Evolutionary conservation across 2,329 filamentous ascomycete species (phyloP), one percentile per base, ranked within the genome.

Genomic region (Cladophialophora exuberans): DNA sequence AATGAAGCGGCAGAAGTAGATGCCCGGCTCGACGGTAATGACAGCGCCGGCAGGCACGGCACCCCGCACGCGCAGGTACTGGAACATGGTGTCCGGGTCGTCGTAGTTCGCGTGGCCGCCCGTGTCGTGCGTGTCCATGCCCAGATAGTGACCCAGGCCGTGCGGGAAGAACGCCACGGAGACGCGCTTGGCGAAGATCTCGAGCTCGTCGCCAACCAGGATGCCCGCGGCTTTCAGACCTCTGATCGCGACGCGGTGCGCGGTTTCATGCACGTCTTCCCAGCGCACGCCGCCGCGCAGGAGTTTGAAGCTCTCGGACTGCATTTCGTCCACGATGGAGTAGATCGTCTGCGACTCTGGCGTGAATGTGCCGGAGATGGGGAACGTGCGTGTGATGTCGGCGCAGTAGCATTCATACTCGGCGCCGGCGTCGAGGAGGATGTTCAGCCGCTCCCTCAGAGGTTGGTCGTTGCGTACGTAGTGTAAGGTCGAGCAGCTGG

Each of bases 1-100:
- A 61, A 95, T 95, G 69, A 92, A 96, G 17, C 84, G 82, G 73
- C 90, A 96, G 72, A 97, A 97, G 74, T 97, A 97, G 60, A 93
- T 85, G 43, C 94, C 94, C 10, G 94, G 94, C 76, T 99, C 94
- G 33, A 97, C 93, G 0, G 94, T 99, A 49, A 99, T 86, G 20
- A 99, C 90, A 45, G 87, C 87, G 6, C 88, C 87, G 0, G 85
- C 86, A 0, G 90, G 90, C 43, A 97, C 72, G 18, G 74, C 80
- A 10, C 89, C 87, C 49, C 94, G 79, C 33, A 96, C 86, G 39
- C 94, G 81, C 57, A 99, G 76, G 68, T 97, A 97, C 49, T 84
- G 81, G 74, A 97, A 97, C 80, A 97, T 84, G 30, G 83, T 77
- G 69, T 99, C 92, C 56, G 81, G 76, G 68, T 99, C 94, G 6